Evolutionary conservation across 2,329 filamentous ascomycete species (phyloP), one percentile per base, ranked within the genome.

Genomic region (Scolecobasidium constrictum): DNA sequence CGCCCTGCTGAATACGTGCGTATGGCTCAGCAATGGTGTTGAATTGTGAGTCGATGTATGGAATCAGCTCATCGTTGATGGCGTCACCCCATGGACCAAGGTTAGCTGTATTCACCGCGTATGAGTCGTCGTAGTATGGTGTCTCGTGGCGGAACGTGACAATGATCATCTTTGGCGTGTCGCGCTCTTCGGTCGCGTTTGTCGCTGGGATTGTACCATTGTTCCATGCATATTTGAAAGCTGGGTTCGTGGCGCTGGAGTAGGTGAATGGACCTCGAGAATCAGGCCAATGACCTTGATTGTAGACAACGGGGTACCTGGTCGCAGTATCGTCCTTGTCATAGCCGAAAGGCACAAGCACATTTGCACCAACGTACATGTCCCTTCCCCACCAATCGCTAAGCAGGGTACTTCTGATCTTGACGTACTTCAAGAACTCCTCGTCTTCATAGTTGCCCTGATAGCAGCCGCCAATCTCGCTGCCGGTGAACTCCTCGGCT

Each of bases 1-100:
- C 61, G 16, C 60, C 61, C 20, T 61, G 55, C 34, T 61, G 59
- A 12, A 64, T 52, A 7, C 61, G 56, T 3, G 58, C 61, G 35
- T 61, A 61, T 0, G 61, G 59, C 13, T 52, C 50, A 5, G 51
- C 49, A 26, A 64, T 61, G 1, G 58, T 62, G 44, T 58, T 53
- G 53, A 61, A 64, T 1, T 35, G 52, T 7, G 47, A 40, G 23
- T 63, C 60, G 18, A 63, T 47, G 21, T 53, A 42, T 0, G 61
- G 59, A 5, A 63, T 54, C 2, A 63, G 51, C 39, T 63, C 61
- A n/a, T 63, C 59, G 46, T 63, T 63, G 49, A 63, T 55, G 2
- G 60, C 60, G 18, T 62, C 60, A 7, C 61, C 61, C 31, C 57
- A 63, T 3, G 61, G 61, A 3, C 61, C 61, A 5, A 63, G 49